These are phyloP conservation scores for Fusarium annulatum DNA, from an alignment of 2,329 filamentous ascomycete species.

Conservation along the genomic window DNA sequence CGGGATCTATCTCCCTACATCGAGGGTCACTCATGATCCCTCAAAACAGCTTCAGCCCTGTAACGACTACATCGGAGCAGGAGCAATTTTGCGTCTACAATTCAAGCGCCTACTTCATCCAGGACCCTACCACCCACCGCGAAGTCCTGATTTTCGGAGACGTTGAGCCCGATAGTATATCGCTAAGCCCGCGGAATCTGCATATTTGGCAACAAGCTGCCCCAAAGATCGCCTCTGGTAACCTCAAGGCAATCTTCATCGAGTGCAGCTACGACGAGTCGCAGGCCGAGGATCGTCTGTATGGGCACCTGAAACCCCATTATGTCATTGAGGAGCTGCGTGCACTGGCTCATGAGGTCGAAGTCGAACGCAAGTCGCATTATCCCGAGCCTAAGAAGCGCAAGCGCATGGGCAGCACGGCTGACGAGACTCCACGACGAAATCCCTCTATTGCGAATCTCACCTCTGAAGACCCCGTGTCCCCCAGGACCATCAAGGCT, in stretches of 20 bases:
- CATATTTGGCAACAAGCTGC: conserved; percentile 90
- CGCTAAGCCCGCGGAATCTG: conserved; percentile 82
- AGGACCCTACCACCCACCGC: conserved; percentile 73
- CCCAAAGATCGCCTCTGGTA: conserved; percentile 79
- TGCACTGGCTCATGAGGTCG: conserved; percentile 76
- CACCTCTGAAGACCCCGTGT: conserved; percentile 59
- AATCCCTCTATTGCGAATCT: conserved; percentile 37
- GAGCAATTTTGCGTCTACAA: conserved; percentile 78
- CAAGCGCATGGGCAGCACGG: conserved; percentile 63
- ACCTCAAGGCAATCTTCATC: conserved; percentile 86
- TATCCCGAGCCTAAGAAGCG: conserved; percentile 66
- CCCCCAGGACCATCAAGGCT: conserved; percentile 60
- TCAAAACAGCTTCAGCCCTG: conserved; percentile 45
- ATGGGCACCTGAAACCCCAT: conserved; percentile 87
- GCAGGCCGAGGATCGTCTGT: conserved; percentile 80
- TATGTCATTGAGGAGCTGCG: conserved; percentile 84
- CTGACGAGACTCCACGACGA: conserved; percentile 39
- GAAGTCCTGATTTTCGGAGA: conserved; percentile 97
- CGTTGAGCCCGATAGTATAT: conserved; percentile 90
- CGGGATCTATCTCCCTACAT: conserved; percentile 21
- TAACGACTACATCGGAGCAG: conserved; percentile 46
- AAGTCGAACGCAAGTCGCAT: conserved; percentile 57
- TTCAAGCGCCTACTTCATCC: conserved; percentile 93
- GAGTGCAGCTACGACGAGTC: conserved; percentile 94
- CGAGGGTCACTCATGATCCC: conserved; percentile 47